phyloP scores from a whole-genome alignment of 2,329 filamentous ascomycete genomes.

The Exophiala aquamarina region DNA sequence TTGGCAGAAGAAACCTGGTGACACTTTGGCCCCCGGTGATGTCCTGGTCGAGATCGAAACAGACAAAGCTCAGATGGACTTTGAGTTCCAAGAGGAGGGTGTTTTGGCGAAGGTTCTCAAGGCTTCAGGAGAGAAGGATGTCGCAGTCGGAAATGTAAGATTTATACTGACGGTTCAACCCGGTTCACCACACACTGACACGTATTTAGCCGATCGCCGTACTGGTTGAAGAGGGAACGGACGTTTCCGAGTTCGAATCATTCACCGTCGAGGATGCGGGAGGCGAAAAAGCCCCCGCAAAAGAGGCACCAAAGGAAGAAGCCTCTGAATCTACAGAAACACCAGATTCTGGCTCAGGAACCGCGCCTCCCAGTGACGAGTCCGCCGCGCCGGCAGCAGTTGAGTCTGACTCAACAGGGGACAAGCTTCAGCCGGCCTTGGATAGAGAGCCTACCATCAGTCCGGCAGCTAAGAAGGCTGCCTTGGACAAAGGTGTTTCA shows the following conservation, averaged over 20 bases:
- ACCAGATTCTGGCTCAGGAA: conserved; percentile 55
- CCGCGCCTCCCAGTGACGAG: conserved; percentile 55
- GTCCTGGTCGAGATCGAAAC: conserved; percentile 98
- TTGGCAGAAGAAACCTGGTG: conserved; percentile 97
- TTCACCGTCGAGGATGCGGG: conserved; percentile 90
- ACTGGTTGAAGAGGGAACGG: conserved; percentile 85
- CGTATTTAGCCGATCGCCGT: conserved; percentile 81
- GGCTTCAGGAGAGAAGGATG: conserved; percentile 89
- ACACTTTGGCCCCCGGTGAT: conserved; percentile 83
- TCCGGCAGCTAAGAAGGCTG: conserved; percentile 75
- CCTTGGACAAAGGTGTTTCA: conserved; percentile 78
- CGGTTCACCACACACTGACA: conserved; percentile 31
- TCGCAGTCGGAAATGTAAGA: conserved; percentile 91
- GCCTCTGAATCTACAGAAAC: conserved; percentile 63
- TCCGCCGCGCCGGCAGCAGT: conserved; percentile 56
- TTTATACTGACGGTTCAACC: conserved; percentile 12
- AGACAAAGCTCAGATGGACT: conserved; percentile 99
- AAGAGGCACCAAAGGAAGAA: conserved; percentile 64
- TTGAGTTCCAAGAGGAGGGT: conserved; percentile 98
- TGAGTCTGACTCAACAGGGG: conserved; percentile 69
- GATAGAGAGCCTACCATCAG: conserved; percentile 76
- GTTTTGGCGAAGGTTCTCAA: conserved; percentile 91
- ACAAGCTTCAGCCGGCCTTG: conserved; percentile 74
- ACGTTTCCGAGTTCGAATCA: conserved; percentile 82
- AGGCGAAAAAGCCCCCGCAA: conserved; percentile 68